These are phyloP conservation scores for Venturia aucupariae DNA, from an alignment of 2,329 filamentous ascomycete genomes.

Conservation along the genomic window DNA sequence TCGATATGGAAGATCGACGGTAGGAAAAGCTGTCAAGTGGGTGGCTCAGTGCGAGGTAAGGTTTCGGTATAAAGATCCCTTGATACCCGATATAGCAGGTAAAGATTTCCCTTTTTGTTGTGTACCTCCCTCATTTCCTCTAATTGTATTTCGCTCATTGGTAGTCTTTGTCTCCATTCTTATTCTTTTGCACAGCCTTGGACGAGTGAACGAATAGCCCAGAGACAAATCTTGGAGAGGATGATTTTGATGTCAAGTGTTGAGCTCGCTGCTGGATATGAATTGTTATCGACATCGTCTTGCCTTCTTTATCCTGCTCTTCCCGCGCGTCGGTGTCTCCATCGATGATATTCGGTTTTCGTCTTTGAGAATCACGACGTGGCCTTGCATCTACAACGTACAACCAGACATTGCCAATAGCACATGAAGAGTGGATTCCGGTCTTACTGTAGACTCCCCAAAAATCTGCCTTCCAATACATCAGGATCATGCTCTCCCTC, in stretches of 20 bases:
- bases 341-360: neutral
- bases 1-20: too few relatives aligned
- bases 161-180: neutral
- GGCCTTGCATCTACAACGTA: neutral
- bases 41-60: too few relatives aligned
- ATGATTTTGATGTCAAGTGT: neutral
- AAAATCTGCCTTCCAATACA: neutral
- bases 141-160: too few relatives aligned
- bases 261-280: neutral
- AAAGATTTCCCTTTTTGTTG: too few relatives aligned
- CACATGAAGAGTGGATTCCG: neutral
- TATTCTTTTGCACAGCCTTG: neutral
- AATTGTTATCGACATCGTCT: neutral
- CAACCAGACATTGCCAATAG: neutral
- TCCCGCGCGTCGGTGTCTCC: neutral
- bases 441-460: neutral
- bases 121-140: too few relatives aligned
- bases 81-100: too few relatives aligned
- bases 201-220: too few relatives aligned
- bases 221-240: too few relatives aligned
- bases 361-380: neutral
- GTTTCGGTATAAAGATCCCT: too few relatives aligned
- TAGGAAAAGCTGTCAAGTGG: too few relatives aligned
- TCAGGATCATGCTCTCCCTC: neutral
- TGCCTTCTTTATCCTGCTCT: neutral